These are phyloP conservation scores for Dactylonectria macrodidyma DNA, from an alignment of 2,329 filamentous ascomycete species.

Conservation along the genomic window DNA sequence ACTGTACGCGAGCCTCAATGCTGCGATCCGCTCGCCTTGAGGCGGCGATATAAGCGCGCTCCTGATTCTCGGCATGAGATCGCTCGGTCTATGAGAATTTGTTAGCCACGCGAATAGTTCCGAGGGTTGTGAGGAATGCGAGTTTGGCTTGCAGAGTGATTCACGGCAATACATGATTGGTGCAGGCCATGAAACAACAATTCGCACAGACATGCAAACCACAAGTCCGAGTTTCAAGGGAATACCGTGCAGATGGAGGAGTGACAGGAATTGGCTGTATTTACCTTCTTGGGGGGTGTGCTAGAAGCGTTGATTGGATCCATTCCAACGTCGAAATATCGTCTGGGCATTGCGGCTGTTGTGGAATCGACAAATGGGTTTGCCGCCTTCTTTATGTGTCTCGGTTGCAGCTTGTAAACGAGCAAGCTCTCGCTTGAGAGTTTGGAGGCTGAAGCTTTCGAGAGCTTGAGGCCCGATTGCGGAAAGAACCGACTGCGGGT, in stretches of 20 bases:
- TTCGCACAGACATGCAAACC: too few relatives aligned
- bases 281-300: slow-evolving; percentile 50
- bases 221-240: too few relatives aligned
- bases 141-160: too few relatives aligned
- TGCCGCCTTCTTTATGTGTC: slow-evolving; percentile 12
- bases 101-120: slow-evolving; percentile 13
- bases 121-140: too few relatives aligned
- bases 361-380: not conserved
- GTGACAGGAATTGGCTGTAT: not conserved
- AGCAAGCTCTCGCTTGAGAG: not conserved
- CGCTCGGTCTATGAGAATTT: slow-evolving; percentile 72
- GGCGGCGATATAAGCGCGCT: slow-evolving; percentile 92
- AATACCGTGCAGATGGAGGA: not conserved
- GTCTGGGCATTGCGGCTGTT: slow-evolving; percentile 55
- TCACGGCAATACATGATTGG: too few relatives aligned
- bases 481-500: not conserved
- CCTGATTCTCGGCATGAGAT: slow-evolving; percentile 86
- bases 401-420: not conserved
- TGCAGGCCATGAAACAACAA: too few relatives aligned
- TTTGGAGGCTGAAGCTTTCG: not conserved
- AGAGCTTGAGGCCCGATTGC: not conserved
- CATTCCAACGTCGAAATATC: slow-evolving; percentile 51
- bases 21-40: slow-evolving; percentile 89
- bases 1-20: slow-evolving; percentile 89
- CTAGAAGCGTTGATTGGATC: slow-evolving; percentile 49